Conservation (phyloP, 768 basidiomycete genomes). For the Leucocoprinus birnbaumii region DNA sequence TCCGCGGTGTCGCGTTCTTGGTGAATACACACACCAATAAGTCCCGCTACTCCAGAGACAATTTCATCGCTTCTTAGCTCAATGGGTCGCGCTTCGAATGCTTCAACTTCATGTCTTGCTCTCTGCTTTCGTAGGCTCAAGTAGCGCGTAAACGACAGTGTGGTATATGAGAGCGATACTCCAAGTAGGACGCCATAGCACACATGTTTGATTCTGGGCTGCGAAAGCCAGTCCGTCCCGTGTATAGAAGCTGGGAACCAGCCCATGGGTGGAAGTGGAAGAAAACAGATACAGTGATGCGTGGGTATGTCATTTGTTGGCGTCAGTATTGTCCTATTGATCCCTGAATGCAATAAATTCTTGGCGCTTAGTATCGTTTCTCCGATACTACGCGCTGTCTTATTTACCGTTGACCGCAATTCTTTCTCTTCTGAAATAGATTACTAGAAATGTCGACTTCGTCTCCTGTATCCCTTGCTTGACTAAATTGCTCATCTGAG, state of each 20-base stretch:
- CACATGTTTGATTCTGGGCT: slow-evolving; percentile 30
- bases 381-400: too few species aligned
- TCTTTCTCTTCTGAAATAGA: too few species aligned
- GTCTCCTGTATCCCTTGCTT: too few species aligned
- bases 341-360: background rate
- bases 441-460: too few species aligned
- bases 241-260: slow-evolving; percentile 18
- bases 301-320: background rate
- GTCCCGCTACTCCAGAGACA: slow-evolving; percentile 73
- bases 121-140: slow-evolving; percentile 46
- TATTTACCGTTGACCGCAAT: too few species aligned
- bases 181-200: slow-evolving; percentile 61
- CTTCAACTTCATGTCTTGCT: slow-evolving; percentile 28
- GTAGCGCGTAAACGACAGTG: slow-evolving; percentile 58
- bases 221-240: slow-evolving; percentile 37
- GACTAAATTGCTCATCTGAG: too few species aligned
- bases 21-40: slow-evolving; percentile 59
- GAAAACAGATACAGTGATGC: background rate
- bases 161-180: slow-evolving; percentile 71
- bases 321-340: background rate
- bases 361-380: background rate
- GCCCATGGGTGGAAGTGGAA: slow-evolving; percentile 15
- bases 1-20: background rate
- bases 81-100: slow-evolving; percentile 54
- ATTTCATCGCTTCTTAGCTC: slow-evolving; percentile 76